Conservation (phyloP, 768 basidiomycete genomes). For the Clitopilus hobsonii region DNA sequence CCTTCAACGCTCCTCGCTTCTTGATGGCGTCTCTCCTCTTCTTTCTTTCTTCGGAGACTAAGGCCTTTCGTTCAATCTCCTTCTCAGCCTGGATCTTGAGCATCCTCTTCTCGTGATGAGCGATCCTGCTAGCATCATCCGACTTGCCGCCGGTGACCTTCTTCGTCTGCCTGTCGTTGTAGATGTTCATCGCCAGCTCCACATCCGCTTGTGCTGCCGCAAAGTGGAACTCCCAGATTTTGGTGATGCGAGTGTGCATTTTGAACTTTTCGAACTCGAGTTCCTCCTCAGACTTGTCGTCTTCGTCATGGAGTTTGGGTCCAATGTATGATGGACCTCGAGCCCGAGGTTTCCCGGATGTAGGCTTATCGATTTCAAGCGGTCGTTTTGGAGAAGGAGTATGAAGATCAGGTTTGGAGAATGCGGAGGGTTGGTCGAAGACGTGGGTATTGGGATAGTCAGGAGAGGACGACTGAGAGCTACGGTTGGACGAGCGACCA, state of each 20-base stretch:
- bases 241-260: conserved; percentile 37
- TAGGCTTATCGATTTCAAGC: conserved; percentile 12
- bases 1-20: conserved; percentile 12
- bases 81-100: conserved; percentile 37
- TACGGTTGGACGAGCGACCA: conserved; percentile 19
- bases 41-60: conserved; percentile 34
- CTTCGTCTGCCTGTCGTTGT: conserved; percentile 28
- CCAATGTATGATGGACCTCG: conserved; percentile 29
- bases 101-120: conserved; percentile 35
- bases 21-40: conserved; percentile 27
- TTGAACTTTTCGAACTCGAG: conserved; percentile 39
- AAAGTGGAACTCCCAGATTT: conserved; percentile 49
- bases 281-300: conserved; percentile 28
- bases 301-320: conserved; percentile 25
- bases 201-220: conserved; percentile 39
- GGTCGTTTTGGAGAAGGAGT: conserved; percentile 14
- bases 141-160: conserved; percentile 16
- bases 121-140: conserved; percentile 25
- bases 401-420: conserved; percentile 4
- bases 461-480: conserved; percentile 20
- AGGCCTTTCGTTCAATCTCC: conserved; percentile 42
- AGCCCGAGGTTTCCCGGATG: conserved; percentile 14
- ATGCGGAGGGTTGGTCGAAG: conserved; percentile 18
- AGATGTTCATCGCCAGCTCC: conserved; percentile 33
- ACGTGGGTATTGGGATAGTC: conserved; percentile 12